Evolutionary conservation across 2,329 filamentous ascomycete genomes (phyloP), one percentile per base, ranked within the genome.

Genomic region (Talaromyces sp.): DNA sequence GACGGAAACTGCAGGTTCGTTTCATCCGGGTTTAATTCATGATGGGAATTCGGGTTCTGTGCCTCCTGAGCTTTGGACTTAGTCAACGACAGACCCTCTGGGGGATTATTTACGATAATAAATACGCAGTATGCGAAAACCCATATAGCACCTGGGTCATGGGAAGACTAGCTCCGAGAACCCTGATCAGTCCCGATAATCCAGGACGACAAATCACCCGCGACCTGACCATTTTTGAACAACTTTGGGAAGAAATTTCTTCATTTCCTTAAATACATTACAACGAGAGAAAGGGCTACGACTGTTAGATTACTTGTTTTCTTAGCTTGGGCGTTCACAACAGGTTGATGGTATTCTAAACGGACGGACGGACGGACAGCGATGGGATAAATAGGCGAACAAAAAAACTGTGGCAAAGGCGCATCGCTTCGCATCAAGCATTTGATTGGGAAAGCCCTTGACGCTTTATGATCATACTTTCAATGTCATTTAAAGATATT

Each of bases 31-130:
- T 13, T 69, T 77, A 15, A 74, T 74, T 62, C 67, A 74, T 57
- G 75, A 76, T 59, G 68, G 74, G 54, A 70, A 73, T 65, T 72
- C 72, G 56, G 74, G 73, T 54, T 75, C 77, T 66, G 73, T 74
- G 61, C 67, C 71, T 47, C 71, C 75, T n/a, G 73, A 76, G 67
- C 69, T 75, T 33, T 74, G 71, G 78, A 76, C 72, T 49, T 79
- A 74, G 6, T 13, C 13, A 37, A 43, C 9, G 22, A 52, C 2
- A 13, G 45, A 3, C 3, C 8, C 3, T 19, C n/a, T 43, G 22
- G 19, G 47, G 13, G 17, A 61, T 39, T n/a, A 11, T 3, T 11
- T 9, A 7, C 17, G 17, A 35, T 2, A 50, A 45, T 22, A 3
- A 17, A 19, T 9, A 45, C 10, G 15, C 13, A 41, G 39, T 17